Conservation (phyloP, 2,329 filamentous ascomycete genomes). For the Teratosphaeria viscida region DNA sequence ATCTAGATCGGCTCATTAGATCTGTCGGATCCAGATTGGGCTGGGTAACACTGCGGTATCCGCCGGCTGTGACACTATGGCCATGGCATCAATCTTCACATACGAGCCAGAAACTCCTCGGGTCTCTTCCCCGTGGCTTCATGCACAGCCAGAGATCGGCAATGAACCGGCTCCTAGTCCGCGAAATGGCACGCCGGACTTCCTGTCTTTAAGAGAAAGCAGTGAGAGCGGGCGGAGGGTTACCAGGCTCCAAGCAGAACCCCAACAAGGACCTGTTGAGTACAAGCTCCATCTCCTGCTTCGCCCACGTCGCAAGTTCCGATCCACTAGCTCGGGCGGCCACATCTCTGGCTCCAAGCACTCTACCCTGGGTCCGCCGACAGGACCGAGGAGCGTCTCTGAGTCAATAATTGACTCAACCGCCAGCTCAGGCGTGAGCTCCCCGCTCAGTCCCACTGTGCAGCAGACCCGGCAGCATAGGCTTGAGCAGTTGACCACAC, state of each 20-base stretch:
- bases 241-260: conserved; percentile 68
- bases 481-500: conserved; percentile 84
- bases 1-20: not conserved
- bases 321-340: conserved; percentile 53
- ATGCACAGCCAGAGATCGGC: conserved; percentile 22
- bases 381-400: conserved; percentile 14
- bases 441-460: conserved; percentile 33
- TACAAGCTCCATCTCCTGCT: conserved; percentile 91
- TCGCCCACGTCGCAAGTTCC: conserved; percentile 63
- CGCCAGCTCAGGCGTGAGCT: conserved; percentile 4
- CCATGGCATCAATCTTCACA: conserved; percentile 91
- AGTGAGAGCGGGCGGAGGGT: not conserved
- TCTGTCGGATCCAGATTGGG: not conserved
- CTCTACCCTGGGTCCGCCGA: conserved; percentile 21
- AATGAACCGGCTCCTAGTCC: conserved; percentile 1
- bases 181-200: not conserved
- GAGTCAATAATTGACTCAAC: conserved; percentile 11
- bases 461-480: conserved; percentile 69
- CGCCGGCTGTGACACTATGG: not conserved
- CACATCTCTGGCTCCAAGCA: conserved; percentile 44
- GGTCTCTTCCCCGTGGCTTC: conserved; percentile 82
- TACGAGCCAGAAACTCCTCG: conserved; percentile 80
- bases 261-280: conserved; percentile 87
- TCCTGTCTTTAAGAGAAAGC: not conserved
- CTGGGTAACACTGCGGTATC: not conserved